A percentile compares a stretch with the other conserved stretches of the same genome.
These are phyloP conservation scores for Flammula alnicola DNA, from an alignment of 1,284 basidiomycete genomes.

Conservation along the genomic window DNA sequence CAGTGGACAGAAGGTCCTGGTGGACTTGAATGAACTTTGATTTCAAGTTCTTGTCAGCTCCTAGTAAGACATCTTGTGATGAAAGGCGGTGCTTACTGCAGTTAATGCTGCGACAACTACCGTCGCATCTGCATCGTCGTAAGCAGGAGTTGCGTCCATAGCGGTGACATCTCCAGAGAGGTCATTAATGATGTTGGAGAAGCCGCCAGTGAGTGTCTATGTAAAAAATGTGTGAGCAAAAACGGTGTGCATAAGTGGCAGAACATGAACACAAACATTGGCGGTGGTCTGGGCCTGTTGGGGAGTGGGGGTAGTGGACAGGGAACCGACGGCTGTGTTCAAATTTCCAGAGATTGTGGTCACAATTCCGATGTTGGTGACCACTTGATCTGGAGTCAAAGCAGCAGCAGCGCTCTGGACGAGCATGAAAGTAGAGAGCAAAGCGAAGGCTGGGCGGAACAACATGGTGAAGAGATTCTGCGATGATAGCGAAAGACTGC, in stretches of 20 bases:
- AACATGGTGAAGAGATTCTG: neutral
- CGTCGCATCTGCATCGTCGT: no score
- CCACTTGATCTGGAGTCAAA: constrained; percentile 2
- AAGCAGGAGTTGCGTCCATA: no score
- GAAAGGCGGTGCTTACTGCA: neutral
- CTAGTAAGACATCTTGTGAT: neutral
- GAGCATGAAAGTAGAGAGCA: neutral
- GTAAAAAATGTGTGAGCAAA: no score
- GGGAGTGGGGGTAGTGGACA: no score
- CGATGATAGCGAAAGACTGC: neutral
- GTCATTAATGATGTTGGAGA: no score
- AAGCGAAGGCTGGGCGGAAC: neutral
- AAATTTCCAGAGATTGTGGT: neutral
- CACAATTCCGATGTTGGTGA: constrained; percentile 1
- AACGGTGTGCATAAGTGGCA: no score
- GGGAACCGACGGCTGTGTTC: neutral
- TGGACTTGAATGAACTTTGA: neutral
- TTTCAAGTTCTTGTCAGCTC: neutral
- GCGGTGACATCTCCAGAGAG: no score
- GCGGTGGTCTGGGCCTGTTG: no score
- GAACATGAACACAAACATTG: no score
- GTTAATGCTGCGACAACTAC: no score
- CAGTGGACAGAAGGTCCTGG: neutral
- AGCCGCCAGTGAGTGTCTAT: no score
- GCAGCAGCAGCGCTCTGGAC: constrained; percentile 3